These are phyloP conservation scores for Apiospora pterosperma DNA, from an alignment of 2,329 filamentous ascomycete genomes.

Conservation along the genomic window DNA sequence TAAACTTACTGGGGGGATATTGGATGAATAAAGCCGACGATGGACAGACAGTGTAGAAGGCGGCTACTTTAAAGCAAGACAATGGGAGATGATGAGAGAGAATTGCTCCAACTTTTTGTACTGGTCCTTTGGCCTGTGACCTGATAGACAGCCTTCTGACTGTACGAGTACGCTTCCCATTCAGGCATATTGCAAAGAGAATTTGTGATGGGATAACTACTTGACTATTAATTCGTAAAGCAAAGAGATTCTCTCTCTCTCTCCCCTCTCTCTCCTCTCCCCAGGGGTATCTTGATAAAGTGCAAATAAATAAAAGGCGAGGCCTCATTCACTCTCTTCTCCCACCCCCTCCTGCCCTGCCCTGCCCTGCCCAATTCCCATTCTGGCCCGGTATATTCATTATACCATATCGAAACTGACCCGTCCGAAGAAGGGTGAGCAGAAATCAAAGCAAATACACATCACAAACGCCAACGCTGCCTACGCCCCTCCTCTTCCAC, in stretches of 20 bases:
- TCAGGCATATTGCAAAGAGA: too few relatives aligned
- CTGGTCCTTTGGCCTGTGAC: too few relatives aligned
- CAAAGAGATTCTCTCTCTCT: too few relatives aligned
- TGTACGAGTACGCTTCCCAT: too few relatives aligned
- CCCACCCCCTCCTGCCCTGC: background rate
- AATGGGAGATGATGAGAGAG: too few relatives aligned
- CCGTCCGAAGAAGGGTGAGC: background rate
- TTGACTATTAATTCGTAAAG: too few relatives aligned
- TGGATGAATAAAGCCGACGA: too few relatives aligned
- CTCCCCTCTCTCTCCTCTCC: background rate
- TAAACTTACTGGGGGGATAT: background rate
- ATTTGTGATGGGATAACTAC: too few relatives aligned
- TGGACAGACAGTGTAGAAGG: too few relatives aligned
- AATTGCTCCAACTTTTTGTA: too few relatives aligned
- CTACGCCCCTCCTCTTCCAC: background rate
- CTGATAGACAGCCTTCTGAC: too few relatives aligned
- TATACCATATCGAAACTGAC: background rate
- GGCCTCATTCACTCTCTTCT: background rate
- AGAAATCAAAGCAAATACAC: background rate
- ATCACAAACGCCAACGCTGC: background rate
- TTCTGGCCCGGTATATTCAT: background rate
- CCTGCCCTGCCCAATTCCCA: background rate
- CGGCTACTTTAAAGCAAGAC: background rate
- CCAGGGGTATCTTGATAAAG: background rate
- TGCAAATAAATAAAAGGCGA: background rate